Evolutionary conservation across 1,284 basidiomycete species (phyloP).

Genomic region (Ceratobasidium sp.): DNA sequence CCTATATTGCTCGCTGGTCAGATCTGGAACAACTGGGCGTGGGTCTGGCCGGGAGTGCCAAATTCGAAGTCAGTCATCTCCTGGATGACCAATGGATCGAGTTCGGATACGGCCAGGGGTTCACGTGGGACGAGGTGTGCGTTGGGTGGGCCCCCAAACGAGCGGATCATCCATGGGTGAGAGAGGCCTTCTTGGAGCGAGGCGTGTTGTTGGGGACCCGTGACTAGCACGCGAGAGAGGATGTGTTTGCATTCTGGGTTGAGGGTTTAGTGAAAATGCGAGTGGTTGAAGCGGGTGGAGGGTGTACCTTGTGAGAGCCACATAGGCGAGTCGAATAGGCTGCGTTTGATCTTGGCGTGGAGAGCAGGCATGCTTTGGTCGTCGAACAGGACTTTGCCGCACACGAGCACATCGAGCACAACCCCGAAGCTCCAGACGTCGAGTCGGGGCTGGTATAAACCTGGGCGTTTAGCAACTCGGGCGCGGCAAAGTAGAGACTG

Average conservation of each 20-base stretch:
- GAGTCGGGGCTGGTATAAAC: constrained; percentile 97
- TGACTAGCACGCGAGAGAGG: constrained; percentile 95
- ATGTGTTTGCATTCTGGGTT: constrained; percentile 91
- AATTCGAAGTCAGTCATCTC: constrained; percentile 99
- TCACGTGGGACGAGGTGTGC: constrained; percentile 90
- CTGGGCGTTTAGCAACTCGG: constrained; percentile 95
- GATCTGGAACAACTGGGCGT: constrained; percentile 78
- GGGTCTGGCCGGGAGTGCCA: constrained; percentile 89
- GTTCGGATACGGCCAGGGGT: constrained; percentile 81
- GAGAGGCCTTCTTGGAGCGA: constrained; percentile 86
- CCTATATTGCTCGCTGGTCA: constrained; percentile 82
- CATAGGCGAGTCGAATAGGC: constrained; percentile 95
- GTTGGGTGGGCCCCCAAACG: constrained; percentile 84
- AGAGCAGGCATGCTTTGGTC: constrained; percentile 99
- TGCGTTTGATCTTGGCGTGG: constrained; percentile 99
- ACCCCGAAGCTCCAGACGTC: constrained; percentile 99
- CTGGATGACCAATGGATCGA: constrained; percentile 88
- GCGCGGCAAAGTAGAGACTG: constrained; percentile 97
- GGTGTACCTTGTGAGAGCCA: constrained; percentile 93
- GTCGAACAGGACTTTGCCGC: constrained; percentile 98
- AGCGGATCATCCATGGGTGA: constrained; percentile 97
- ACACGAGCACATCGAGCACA: constrained; percentile 96
- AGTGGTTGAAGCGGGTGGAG: too few species aligned
- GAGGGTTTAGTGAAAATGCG: too few species aligned
- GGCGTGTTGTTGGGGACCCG: constrained; percentile 89